These are phyloP conservation scores for Penicillium concentricum DNA, from an alignment of 2,329 filamentous ascomycete species.

Conservation along the genomic window DNA sequence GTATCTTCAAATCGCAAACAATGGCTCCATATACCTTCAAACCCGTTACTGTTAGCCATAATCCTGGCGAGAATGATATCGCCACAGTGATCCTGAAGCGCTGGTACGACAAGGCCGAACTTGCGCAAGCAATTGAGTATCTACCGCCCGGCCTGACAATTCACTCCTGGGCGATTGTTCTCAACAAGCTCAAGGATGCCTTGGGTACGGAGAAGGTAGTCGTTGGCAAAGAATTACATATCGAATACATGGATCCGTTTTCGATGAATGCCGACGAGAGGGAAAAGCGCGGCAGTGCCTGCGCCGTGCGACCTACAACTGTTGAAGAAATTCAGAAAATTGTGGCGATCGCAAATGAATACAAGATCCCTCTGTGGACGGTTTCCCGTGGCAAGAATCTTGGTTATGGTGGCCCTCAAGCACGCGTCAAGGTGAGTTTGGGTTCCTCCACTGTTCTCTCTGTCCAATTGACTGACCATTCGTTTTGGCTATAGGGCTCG, in stretches of 20 bases:
- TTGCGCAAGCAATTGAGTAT: background rate
- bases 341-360: background rate
- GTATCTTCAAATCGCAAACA: background rate
- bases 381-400: background rate
- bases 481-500: background rate
- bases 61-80: background rate
- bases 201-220: background rate
- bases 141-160: background rate
- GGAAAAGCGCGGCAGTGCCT: background rate
- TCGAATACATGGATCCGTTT: background rate
- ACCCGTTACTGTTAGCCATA: background rate
- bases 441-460: background rate
- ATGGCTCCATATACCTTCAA: background rate
- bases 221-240: background rate
- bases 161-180: background rate
- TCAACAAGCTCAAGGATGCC: background rate
- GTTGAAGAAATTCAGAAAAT: background rate
- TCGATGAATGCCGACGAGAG: background rate
- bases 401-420: background rate
- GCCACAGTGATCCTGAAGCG: background rate
- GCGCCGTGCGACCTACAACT: background rate
- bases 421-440: background rate
- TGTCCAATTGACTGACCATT: background rate
- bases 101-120: background rate
- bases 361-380: background rate